These are phyloP conservation scores for Neurospora sp. DNA, from an alignment of 495 filamentous ascomycete genomes.

Conservation along the genomic window DNA sequence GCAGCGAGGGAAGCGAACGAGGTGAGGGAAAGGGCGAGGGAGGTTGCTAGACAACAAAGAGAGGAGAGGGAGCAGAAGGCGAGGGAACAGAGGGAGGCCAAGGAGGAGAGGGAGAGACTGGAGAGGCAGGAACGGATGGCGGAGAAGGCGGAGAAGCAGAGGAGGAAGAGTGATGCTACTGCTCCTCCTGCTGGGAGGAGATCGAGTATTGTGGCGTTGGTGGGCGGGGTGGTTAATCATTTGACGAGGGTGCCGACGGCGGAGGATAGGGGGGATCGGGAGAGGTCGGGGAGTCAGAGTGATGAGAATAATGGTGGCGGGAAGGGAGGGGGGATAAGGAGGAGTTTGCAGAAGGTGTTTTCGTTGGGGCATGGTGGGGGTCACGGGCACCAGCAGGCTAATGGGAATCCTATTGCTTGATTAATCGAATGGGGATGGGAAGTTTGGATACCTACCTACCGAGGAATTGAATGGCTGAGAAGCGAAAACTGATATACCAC, in stretches of 20 bases:
- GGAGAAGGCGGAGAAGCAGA: constrained; percentile 31
- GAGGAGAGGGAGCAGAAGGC: constrained; percentile 13
- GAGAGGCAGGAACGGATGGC: constrained; percentile 3
- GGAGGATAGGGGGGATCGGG: background rate
- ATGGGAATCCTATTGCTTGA: background rate
- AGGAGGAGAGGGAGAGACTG: background rate
- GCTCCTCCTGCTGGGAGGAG: background rate
- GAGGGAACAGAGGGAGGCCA: background rate
- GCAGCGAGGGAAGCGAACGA: background rate
- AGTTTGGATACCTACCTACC: background rate
- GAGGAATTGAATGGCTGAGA: background rate
- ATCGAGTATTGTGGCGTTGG: background rate
- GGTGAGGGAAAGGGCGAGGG: background rate
- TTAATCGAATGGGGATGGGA: background rate
- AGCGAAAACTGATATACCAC: background rate
- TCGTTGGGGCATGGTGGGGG: constrained; percentile 17
- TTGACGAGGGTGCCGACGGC: background rate
- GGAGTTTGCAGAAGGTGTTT: constrained; percentile 31
- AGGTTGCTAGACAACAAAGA: constrained; percentile 3
- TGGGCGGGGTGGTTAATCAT: background rate
- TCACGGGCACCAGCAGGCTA: background rate
- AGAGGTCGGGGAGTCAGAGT: background rate
- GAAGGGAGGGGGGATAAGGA: constrained; percentile 16
- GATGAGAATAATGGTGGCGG: constrained; percentile 37
- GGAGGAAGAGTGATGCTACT: constrained; percentile 31